Base-by-base conservation (phyloP, 2,329 filamentous ascomycete species). In the Penicillium olsonii region DNA sequence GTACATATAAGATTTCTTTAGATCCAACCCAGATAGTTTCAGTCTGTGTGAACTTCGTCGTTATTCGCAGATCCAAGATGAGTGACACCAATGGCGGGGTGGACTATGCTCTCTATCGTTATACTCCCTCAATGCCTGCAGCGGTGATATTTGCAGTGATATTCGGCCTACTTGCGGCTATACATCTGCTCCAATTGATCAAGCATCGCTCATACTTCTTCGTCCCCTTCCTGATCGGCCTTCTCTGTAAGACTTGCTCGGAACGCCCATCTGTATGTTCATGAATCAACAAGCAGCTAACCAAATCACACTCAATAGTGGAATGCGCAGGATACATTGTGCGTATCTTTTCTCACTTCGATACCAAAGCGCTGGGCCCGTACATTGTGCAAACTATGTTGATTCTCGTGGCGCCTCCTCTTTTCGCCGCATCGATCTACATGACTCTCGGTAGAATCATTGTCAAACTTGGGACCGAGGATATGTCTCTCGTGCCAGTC, bases 91-190 rank as follows among this genome's bases (percentile, higher is more conserved):
- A 44, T 24, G 39, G 49, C 22, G 39, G 34, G 5, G 15, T 41
- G 18, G 42, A 55, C 11, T 62, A 50, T 35, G 44, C 46, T 44
- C 57, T 70, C 15, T 82, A 81, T 62, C 75, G 75, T 37, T 68
- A 67, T 39, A 55, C 59, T 1, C 65, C 65, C 11, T 65, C 62
- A 1, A 49, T 64, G 2, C 45, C 56, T 6, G 60, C 58, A 2
- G 57, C 60, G 1, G 52, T 40, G 2, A 48, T 62, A 9, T 61
- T 63, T 42, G 42, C 50, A 8, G 51, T 20, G 2, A 24, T 70
- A 2, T 72, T 70, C 50, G 12, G 56, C 8, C 12, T 53, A 22
- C 37, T 63, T 1, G 64, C 65, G 2, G 27, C 49, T 26, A n/a
- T 59, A 0, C 63, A 68, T 33, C 18, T 42, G 14, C 38, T 52